A percentile compares a stretch with the other conserved stretches of the same genome.
phyloP scores from a whole-genome alignment of 805 yeast genomes.

The Cyberlindnera veronae region DNA sequence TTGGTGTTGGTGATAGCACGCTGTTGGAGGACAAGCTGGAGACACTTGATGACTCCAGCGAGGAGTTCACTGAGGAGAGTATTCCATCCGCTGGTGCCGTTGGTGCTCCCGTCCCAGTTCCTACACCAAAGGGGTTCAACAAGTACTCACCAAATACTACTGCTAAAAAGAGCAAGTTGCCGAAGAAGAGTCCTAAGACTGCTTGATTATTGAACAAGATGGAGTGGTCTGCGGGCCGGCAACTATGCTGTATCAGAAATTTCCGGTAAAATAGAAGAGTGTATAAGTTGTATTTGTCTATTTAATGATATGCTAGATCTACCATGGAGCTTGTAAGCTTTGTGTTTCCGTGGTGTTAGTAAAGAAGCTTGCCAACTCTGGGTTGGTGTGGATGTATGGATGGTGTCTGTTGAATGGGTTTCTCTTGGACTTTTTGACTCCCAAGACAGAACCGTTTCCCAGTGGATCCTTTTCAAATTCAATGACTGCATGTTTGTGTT shows the following conservation, averaged over 20 bases:
- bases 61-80: constrained; percentile 8
- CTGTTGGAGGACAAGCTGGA: constrained; percentile 8
- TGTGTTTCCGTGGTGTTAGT: not conserved
- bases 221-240: too few species aligned
- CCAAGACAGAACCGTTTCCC: constrained; percentile 45
- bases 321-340: constrained; percentile 10
- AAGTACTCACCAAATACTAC: not conserved
- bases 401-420: constrained; percentile 52
- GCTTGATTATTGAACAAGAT: not conserved
- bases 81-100: not conserved
- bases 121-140: not conserved
- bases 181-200: not conserved
- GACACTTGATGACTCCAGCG: constrained; percentile 1
- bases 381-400: constrained; percentile 30
- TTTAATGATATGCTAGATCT: not conserved
- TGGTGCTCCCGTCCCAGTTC: not conserved
- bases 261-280: too few species aligned
- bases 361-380: constrained; percentile 15
- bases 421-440: constrained; percentile 46
- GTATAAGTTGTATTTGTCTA: not conserved
- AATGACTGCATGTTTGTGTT: constrained; percentile 49
- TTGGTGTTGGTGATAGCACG: constrained; percentile 4
- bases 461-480: constrained; percentile 54
- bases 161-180: not conserved
- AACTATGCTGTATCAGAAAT: too few species aligned